Base-by-base conservation (phyloP, 495 filamentous ascomycete species). In the Opeltia flavorubescens region DNA sequence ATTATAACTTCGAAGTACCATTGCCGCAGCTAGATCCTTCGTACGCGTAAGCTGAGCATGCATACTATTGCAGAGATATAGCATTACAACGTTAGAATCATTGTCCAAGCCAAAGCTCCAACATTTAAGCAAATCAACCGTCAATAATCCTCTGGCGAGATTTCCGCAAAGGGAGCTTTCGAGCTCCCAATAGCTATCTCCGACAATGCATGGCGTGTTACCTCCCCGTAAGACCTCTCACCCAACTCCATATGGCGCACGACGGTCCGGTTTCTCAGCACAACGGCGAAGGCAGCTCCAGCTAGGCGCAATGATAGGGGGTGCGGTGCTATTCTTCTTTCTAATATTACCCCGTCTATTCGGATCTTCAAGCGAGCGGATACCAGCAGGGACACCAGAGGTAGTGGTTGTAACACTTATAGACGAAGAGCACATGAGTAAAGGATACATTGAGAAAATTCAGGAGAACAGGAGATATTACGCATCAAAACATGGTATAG, bases 181-280 rank as follows among this genome's bases (percentile, higher is more conserved):
- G 21, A 41, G 21, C 38, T 25, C 38, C 38, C 38, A 21, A 12
- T 12, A 41, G 25, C 4, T 13, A 41, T n/a, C n/a, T n/a, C n/a
- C n/a, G n/a, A 41, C 38, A 15, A 95, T 96, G 89, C 89, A 96
- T 58, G 89, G 88, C 70, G 89, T 89, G 46, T 67, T 89, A 50
- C 89, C 88, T 47, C 79, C 86, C 48, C 81, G 87, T 57, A 91
- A 84, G 64, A 77, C 77, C 54, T 84, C 80, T 47, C 74, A 79
- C 54, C 74, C 83, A 44, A 78, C 80, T 44, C 71, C 71, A 5
- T 72, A 74, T 51, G 60, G 75, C 29, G 60, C 75, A 28, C 75
- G 79, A 17, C 69, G 76, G 47, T 65, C 82, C 46, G 69, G 75
- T 48, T 65, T 81, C 46, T 76, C 76, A 20, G 56, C 66, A 20